Base-by-base conservation (phyloP, 1,139 yeast genomes). In the Hansenula sp. region DNA sequence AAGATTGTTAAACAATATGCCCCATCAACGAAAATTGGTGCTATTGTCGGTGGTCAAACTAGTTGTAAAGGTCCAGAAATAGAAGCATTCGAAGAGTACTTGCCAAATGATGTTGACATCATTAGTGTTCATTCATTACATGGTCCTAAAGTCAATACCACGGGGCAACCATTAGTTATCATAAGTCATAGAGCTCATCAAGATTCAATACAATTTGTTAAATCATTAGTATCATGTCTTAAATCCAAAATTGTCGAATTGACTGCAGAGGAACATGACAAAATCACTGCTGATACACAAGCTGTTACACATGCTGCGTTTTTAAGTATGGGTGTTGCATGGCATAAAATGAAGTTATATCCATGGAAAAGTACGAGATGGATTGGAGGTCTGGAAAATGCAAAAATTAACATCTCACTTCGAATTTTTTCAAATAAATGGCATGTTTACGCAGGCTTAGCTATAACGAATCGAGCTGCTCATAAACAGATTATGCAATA, bases 241-340 rank as follows among this genome's bases (percentile, higher is more conserved):
- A 71, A 84, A 34, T 87, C 96, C 17, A 85, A 85, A 54, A 72
- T 77, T 37, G 98, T 90, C n/a, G 74, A 79, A 44, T 70, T 93
- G 36, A 74, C 89, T 0, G 96, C 95, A 7, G 73, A 78, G 48
- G 90, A 91, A 59, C 99, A 93, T 62, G 99, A 93, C 60, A 78
- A 78, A 53, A 93, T 93, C 48, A 93, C 99, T 0, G 99, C 99
- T 0, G 99, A 93, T 62, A 94, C 98, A 4, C 99, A 93, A 63
- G 99, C 98, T 0, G 97, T 93, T 15, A 93, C 99, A 0, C 99
- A 93, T 62, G 98, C 98, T 7, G 98, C 98, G 0, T 93, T 93
- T 60, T 71, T 93, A 48, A 85, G 94, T 43, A 93, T 93, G 99
- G 99, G 99, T 2, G 81, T 84, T 10, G 99, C 99, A 3, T 93